Evolutionary conservation across 257 asterid genomes (phyloP), one percentile per base, ranked within the genome.

Genomic region (Agastache rugosa): DNA sequence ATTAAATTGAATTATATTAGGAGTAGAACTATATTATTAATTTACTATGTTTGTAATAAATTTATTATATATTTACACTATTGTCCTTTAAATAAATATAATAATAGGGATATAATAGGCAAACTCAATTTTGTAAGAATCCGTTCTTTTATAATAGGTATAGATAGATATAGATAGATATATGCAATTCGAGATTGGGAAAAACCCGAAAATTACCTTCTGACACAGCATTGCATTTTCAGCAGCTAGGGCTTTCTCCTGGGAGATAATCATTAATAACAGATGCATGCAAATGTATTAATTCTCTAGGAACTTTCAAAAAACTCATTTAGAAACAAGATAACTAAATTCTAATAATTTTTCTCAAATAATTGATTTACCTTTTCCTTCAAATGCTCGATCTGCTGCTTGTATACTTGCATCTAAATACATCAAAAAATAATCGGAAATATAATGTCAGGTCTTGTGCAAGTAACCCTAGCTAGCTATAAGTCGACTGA

Each of bases 341-440:
- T 51, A 6, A 39, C 12, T 7, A 51, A 17, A 3, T 48, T 53
- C 19, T 17, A 53, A 8, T 53, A 19, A 53, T 17, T 1, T 7
- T 8, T 53, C 14, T 19, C 12, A 53, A 19, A 53, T 7, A 17
- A 17, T 31, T 22, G 1, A 8, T 12, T 50, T 83, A 94, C 99
- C 98, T 89, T 90, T 67, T 89, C 92, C 80, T 88, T 90, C 80
- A 94, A 68, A 19, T 81, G 87, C 45, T 87, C 85, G 68, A 90
- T 86, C 80, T 92, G 97, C 71, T 92, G 92, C 79, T 77, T 85
- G 84, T 82, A 94, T 7, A 92, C 87, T 82, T 90, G 91, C 89
- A 87, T 82, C 99, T 94, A 77, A 31, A 74, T 45, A 6, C 16
- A 58, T 15, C 20, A 63, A 63, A 39, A 12, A n/a, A 34, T 20